phyloP scores from a whole-genome alignment of 2,329 filamentous ascomycete species.

The Trichoderma oligosporum region DNA sequence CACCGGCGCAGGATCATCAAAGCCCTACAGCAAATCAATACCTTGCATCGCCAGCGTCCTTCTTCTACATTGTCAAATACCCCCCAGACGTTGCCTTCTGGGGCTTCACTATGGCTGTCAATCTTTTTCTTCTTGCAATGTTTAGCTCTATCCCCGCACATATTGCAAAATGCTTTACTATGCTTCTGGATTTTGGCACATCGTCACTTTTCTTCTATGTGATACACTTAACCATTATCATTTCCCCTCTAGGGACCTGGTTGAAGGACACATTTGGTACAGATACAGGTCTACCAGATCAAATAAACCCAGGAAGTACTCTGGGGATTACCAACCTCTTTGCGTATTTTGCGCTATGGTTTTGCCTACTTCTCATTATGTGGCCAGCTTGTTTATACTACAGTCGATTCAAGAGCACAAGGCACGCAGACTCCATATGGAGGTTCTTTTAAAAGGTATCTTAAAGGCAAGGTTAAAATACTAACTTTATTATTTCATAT shows the following conservation, averaged over 20 bases:
- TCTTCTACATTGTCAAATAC: conserved; percentile 47
- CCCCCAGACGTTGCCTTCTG: conserved; percentile 46
- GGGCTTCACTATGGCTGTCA: conserved; percentile 39
- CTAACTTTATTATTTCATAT: neutral
- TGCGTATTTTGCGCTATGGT: conserved; percentile 38
- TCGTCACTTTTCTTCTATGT: conserved; percentile 47
- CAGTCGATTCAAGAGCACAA: conserved; percentile 41
- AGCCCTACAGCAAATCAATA: conserved; percentile 38
- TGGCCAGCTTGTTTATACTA: conserved; percentile 43
- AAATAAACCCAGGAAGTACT: conserved; percentile 26
- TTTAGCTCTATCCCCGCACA: conserved; percentile 34
- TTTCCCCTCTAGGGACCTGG: conserved; percentile 22
- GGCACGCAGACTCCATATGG: conserved; percentile 43
- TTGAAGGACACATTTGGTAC: conserved; percentile 35
- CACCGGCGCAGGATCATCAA: conserved; percentile 33
- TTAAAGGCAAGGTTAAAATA: neutral
- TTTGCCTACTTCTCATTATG: conserved; percentile 33
- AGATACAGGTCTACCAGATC: conserved; percentile 29
- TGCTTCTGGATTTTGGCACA: conserved; percentile 44
- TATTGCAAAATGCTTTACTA: conserved; percentile 30
- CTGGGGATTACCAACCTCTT: conserved; percentile 38
- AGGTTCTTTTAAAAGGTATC: conserved; percentile 39
- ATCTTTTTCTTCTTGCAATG: conserved; percentile 38
- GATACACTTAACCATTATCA: conserved; percentile 35
- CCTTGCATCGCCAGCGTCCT: conserved; percentile 38